Evolutionary conservation across 1,284 basidiomycete genomes (phyloP).

Genomic region (Somion occarium): DNA sequence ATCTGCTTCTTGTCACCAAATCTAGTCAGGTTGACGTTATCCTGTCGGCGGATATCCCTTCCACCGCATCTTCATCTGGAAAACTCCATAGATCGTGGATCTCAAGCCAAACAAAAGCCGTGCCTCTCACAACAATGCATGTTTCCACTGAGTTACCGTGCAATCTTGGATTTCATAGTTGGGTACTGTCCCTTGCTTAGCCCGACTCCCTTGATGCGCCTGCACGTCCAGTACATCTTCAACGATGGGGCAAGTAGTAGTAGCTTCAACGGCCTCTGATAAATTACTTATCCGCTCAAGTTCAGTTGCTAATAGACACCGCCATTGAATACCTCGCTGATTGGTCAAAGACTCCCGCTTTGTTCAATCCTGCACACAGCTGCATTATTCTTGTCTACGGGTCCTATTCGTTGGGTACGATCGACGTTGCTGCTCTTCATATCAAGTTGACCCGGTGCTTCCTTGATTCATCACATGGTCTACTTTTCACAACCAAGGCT

Average conservation of each 20-base stretch:
- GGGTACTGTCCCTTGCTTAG: not conserved
- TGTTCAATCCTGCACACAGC: conserved; percentile 2
- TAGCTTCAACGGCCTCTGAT: not conserved
- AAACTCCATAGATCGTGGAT: conserved; percentile 3
- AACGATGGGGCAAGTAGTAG: not conserved
- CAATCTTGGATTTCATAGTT: not conserved
- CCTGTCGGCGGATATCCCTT: conserved; percentile 12
- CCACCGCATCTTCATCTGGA: conserved; percentile 4
- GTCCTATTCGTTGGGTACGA: not conserved
- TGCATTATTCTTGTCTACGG: not conserved
- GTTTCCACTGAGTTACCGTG: not conserved
- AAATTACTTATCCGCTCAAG: not conserved
- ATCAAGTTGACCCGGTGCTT: conserved; percentile 6
- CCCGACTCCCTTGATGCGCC: conserved; percentile 3
- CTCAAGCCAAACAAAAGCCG: conserved; percentile 3
- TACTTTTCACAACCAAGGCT: not conserved
- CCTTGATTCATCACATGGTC: conserved; percentile 10
- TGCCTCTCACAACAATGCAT: conserved; percentile 1
- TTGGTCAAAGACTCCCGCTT: conserved; percentile 8
- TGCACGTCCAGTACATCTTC: not conserved
- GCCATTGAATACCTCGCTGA: conserved; percentile 15
- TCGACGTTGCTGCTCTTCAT: conserved; percentile 7
- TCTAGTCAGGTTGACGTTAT: conserved; percentile 15
- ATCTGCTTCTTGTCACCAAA: conserved; percentile 6
- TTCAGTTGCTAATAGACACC: conserved; percentile 13